Conservation (phyloP, 129 eudicot genomes). For the Centrapalus pauciflorus region DNA sequence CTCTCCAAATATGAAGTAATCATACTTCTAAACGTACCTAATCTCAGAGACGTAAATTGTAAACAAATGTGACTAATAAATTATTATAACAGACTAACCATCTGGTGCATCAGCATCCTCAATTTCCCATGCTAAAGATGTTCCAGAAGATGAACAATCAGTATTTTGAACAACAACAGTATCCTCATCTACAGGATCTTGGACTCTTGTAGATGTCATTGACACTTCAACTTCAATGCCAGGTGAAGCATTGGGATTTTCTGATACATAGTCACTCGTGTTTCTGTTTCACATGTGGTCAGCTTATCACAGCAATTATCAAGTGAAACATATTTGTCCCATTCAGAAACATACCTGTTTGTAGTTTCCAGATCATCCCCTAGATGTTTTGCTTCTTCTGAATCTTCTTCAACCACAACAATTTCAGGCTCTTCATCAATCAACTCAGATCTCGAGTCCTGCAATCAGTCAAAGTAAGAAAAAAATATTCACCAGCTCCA, state of each 20-base stretch:
- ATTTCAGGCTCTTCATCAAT: slow-evolving; percentile 52
- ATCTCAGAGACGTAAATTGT: neutral
- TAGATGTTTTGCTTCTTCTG: slow-evolving; percentile 30
- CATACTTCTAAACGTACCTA: neutral
- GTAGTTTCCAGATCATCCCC: slow-evolving; percentile 36
- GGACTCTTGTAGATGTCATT: slow-evolving; percentile 35
- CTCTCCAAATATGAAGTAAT: slow-evolving; percentile 1
- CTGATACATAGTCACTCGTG: slow-evolving; percentile 27
- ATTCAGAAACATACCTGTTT: slow-evolving; percentile 48
- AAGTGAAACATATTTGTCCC: neutral
- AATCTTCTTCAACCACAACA: slow-evolving; percentile 38
- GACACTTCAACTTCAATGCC: slow-evolving; percentile 37
- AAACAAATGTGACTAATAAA: neutral
- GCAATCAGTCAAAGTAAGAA: slow-evolving; percentile 11
- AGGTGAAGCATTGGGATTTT: slow-evolving; percentile 35
- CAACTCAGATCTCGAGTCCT: slow-evolving; percentile 57
- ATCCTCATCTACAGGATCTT: slow-evolving; percentile 38
- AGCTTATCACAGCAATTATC: slow-evolving; percentile 16
- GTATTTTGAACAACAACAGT: slow-evolving; percentile 30
- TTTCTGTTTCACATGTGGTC: slow-evolving; percentile 41
- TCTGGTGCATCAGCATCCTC: slow-evolving; percentile 77
- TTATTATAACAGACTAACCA: slow-evolving; percentile 35
- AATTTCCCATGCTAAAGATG: slow-evolving; percentile 44
- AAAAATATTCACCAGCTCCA: neutral
- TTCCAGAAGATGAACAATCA: slow-evolving; percentile 56